Evolutionary conservation across 345 rosid genomes (phyloP), one percentile per base, ranked within the genome.

Genomic region (Eutrema heterophyllum): DNA sequence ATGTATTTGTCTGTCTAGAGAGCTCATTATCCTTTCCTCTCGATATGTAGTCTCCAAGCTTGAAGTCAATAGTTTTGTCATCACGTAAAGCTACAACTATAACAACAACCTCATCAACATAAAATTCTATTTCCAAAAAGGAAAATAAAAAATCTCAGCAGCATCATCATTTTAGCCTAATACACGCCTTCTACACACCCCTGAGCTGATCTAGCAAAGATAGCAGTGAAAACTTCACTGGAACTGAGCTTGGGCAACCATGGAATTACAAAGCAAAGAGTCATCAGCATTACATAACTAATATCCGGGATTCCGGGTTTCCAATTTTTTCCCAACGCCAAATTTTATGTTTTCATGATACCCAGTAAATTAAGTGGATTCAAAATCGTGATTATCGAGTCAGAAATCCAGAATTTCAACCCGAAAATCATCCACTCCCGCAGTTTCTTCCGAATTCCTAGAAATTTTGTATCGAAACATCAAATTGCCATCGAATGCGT

Each of bases 21-120:
- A 70, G 67, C 50, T 75, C 86, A 66, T 39, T 6, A 16, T 73
- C 67, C 44, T 39, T 56, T 14, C 66, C 46, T 54, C 64, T 38
- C 8, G 16, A 45, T 44, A 59, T 35, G 70, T 29, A 78, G 13
- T 73, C 73, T 56, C 75, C 60, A 57, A 60, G 40, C 46, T 63
- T 68, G 10, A 44, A 58, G 13, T n/a, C 60, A 41, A 58, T 53
- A 52, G 62, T 12, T 55, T 77, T 74, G 6, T 58, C 78, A 79
- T 44, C 68, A 61, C 52, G 72, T 15, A 78, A 35, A 52, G 59
- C 93, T 85, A 82, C 82, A 60, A 38, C 43, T 18, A 66, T 27
- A 62, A 44, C 64, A 52, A 76, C 69, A 61, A 16, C 32, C 45
- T 46, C 67, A 41, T 46, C 66, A 67, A 16, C 51, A 55, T 7